phyloP scores from a whole-genome alignment of 768 basidiomycete genomes.

The Boletus vinaceobasis region DNA sequence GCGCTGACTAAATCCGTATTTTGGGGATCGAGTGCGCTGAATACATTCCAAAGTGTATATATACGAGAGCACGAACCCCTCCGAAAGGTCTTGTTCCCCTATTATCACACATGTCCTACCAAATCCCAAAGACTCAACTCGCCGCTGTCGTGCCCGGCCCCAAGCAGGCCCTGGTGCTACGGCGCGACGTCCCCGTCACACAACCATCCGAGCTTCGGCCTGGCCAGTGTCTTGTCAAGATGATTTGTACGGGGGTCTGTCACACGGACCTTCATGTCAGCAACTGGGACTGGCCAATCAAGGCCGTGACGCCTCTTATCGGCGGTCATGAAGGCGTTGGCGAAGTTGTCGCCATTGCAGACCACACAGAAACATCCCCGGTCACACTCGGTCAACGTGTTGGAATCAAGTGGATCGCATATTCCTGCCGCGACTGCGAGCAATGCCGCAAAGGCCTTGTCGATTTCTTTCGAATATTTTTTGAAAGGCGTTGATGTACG shows the following conservation, averaged over 20 bases:
- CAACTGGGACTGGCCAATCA: conserved; percentile 76
- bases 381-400: conserved; percentile 78
- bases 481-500: neutral
- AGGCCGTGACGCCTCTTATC: conserved; percentile 61
- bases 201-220: conserved; percentile 53
- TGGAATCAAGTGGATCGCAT: conserved; percentile 79
- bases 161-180: conserved; percentile 32
- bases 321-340: conserved; percentile 89
- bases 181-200: conserved; percentile 52
- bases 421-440: conserved; percentile 73
- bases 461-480: neutral
- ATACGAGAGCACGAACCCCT: too few relatives aligned
- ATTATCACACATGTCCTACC: neutral
- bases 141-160: conserved; percentile 38
- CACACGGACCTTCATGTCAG: conserved; percentile 81
- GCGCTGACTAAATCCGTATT: too few relatives aligned
- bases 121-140: conserved; percentile 41
- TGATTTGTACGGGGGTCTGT: conserved; percentile 80
- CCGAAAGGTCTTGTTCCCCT: too few relatives aligned
- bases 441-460: conserved; percentile 66
- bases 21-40: too few relatives aligned
- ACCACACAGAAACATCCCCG: conserved; percentile 52
- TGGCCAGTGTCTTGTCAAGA: conserved; percentile 73
- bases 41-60: too few relatives aligned
- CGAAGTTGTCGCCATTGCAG: conserved; percentile 73